Base-by-base conservation (phyloP, 345 rosid species). In the Gossypium ekmanianum region DNA sequence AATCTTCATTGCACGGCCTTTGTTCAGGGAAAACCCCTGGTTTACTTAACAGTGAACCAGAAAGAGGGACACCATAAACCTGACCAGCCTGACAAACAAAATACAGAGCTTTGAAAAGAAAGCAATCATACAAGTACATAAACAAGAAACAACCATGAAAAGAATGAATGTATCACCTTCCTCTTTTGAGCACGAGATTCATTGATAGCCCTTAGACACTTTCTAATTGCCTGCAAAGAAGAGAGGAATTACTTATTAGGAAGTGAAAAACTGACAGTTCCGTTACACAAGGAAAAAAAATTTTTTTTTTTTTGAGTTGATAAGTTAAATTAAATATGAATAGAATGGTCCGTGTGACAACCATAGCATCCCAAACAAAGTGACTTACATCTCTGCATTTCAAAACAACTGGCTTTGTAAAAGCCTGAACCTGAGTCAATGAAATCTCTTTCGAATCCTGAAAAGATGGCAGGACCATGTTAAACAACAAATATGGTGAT, bases 131-230 rank as follows among this genome's bases (percentile, higher is more conserved):
- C 39, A 65, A 11, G n/a, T 26, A 68, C 22, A 55, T 9, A 18
- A 54, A 16, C 39, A 45, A 58, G 11, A 39, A 54, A 13, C 3
- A 52, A 71, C n/a, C 48, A 8, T 24, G 71, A 26, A 68, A 48
- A 11, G 57, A 68, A 47, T 1, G 2, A 14, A 24, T 22, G 71
- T 17, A 47, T 24, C 56, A 92, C 99, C 98, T 93, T 96, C 68
- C 99, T 94, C 86, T 96, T 96, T 81, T 88, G 93, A 29, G 95
- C 92, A 65, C 98, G 97, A 81, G 99, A 93, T 77, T 93, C 97
- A 77, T 96, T 93, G 64, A 93, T 96, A 71, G 97, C 99, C 84
- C 99, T 89, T 34, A 83, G 83, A 74, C 92, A 86, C 84, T 92
- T 96, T 80, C 89, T 85, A 84, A 93, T 87, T 62, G 95, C 87